These are phyloP conservation scores for Ramaria sp. DNA, from an alignment of 768 basidiomycete species.

Conservation along the genomic window DNA sequence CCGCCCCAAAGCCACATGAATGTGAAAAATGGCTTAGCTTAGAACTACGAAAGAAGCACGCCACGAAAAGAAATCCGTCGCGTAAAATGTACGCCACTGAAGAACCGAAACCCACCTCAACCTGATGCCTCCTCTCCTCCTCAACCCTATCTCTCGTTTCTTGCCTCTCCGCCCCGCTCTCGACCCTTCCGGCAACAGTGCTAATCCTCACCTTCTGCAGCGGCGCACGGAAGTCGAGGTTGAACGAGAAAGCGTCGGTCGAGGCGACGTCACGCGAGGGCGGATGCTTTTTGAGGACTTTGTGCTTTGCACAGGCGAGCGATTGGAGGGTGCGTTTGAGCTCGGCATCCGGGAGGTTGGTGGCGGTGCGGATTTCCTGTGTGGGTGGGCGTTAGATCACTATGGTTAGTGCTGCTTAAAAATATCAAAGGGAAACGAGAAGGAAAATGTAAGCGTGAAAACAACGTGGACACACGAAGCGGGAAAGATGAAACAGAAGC, in stretches of 20 bases:
- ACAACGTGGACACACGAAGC: not conserved
- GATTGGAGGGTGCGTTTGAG: conserved; percentile 92
- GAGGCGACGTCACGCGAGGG: conserved; percentile 70
- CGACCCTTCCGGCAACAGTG: conserved; percentile 80
- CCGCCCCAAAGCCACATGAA: too few relatives aligned
- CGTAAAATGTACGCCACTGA: not conserved
- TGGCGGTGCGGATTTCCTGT: conserved; percentile 77
- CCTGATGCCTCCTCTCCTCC: conserved; percentile 82
- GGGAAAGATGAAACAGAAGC: too few relatives aligned
- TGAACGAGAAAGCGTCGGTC: conserved; percentile 84
- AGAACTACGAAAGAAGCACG: not conserved
- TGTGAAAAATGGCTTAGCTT: not conserved
- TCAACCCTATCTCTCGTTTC: conserved; percentile 88
- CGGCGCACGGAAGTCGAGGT: conserved; percentile 65
- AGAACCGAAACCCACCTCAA: conserved; percentile 50
- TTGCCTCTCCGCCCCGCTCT: conserved; percentile 75
- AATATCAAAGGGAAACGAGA: too few relatives aligned
- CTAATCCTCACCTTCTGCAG: conserved; percentile 89
- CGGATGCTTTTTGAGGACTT: conserved; percentile 85
- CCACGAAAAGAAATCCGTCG: too few relatives aligned
- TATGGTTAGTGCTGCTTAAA: too few relatives aligned
- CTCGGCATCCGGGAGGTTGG: conserved; percentile 64
- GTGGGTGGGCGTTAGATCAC: not conserved
- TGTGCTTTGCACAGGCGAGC: conserved; percentile 89
- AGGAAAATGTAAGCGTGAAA: not conserved